These are phyloP conservation scores for Cystoisospora suis DNA, from an alignment of 169 alveolate species.

Conservation along the genomic window DNA sequence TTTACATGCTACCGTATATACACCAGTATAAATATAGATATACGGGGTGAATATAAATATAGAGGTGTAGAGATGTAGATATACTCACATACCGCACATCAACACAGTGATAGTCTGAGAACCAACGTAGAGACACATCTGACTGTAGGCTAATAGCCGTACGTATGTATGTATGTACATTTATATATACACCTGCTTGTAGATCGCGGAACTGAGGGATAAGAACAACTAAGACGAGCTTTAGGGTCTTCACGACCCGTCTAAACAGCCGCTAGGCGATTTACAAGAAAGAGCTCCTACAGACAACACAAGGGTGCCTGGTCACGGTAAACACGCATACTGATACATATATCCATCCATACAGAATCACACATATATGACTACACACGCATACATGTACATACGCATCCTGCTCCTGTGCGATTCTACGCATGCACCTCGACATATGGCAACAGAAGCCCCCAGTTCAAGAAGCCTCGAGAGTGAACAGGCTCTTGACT, in stretches of 20 bases:
- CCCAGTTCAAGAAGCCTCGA: no score
- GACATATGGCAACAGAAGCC: no score
- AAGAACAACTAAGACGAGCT: background rate
- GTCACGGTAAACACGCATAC: no score
- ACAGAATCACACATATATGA: no score
- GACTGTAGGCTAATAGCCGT: background rate
- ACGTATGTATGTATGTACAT: background rate
- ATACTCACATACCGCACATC: no score
- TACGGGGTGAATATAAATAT: background rate
- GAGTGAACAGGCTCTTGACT: no score
- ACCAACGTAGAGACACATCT: background rate
- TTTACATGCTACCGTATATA: background rate
- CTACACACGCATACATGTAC: no score
- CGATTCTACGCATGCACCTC: no score
- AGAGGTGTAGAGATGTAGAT: background rate
- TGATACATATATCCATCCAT: no score
- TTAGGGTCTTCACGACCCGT: background rate
- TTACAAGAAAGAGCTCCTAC: background rate
- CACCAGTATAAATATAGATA: no score
- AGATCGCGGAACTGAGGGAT: background rate
- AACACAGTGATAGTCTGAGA: no score
- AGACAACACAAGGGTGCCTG: background rate
- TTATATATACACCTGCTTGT: background rate
- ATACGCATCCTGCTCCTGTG: no score
- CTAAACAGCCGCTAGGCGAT: background rate